Evolutionary conservation across 2,329 filamentous ascomycete species (phyloP), one percentile per base, ranked within the genome.

Genomic region (Orbilia brochopaga): DNA sequence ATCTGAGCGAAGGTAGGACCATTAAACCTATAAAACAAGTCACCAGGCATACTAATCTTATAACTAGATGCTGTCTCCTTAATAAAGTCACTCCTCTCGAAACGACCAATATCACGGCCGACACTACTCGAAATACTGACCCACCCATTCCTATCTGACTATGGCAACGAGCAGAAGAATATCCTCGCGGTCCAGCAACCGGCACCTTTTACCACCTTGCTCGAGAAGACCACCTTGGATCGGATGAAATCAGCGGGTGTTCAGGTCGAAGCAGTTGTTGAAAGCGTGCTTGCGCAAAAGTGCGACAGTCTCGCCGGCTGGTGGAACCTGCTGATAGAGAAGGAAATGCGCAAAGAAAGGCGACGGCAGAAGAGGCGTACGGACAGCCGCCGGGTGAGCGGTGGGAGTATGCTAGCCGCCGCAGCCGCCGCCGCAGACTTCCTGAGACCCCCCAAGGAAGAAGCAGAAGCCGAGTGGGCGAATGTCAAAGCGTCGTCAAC

Each of bases 271-370:
- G 85, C 89, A 72, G 91, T 99, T 6, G 93, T 97, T 74, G 93
- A 97, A 78, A 95, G 94, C 76, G 94, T 99, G 1, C 80, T 96
- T 37, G 87, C 92, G 2, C 91, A 96, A 78, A 86, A 91, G 74
- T 97, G 94, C 78, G 93, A 99, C 80, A 85, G 89, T 4, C 82
- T 99, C 54, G 91, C 92, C 56, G 94, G 94, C 4, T 99, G 94
- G 94, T 99, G 94, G 94, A 90, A 91, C 1, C 80, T 99, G 27
- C 81, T 99, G 42, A 87, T 97, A 8, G 94, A 97, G 78, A 99
- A 97, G 79, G 94, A 99, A 78, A 87, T 92, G 78, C 87, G 92
- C 7, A 99, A 99, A 79, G 88, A 92, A 74, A 85, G 82, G 73
- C 84, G 92, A 72, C 84, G 88, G 76, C 86, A 87, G 59, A 97